A percentile compares a stretch with the other conserved stretches of the same genome.
Evolutionary conservation across 805 yeast genomes (phyloP).

Genomic region (Cyberlindnera nakhonratchasimensis): DNA sequence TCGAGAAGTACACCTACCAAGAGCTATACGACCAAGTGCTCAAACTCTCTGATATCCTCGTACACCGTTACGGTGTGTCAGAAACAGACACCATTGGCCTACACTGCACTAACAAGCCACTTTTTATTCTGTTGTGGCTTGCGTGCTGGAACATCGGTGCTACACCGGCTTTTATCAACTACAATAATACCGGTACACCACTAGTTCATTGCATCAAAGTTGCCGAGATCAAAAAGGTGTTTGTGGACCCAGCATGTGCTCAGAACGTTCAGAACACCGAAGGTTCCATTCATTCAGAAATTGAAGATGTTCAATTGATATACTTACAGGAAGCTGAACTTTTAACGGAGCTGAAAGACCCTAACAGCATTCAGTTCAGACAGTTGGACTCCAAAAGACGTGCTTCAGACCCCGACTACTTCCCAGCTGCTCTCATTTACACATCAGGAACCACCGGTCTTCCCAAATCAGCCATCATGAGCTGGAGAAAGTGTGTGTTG

Average conservation of each 20-base stretch:
- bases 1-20: constrained; percentile 64
- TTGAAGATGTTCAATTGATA: constrained; percentile 42
- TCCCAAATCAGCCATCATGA: constrained; percentile 90
- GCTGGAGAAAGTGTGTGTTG: constrained; percentile 81
- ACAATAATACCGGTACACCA: constrained; percentile 69
- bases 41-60: constrained; percentile 62
- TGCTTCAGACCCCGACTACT: constrained; percentile 51
- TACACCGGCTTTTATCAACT: constrained; percentile 80
- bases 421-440: constrained; percentile 70
- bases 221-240: constrained; percentile 59
- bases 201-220: constrained; percentile 76
- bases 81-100: constrained; percentile 69
- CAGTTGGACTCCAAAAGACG: constrained; percentile 57
- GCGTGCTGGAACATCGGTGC: constrained; percentile 93
- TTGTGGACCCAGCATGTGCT: constrained; percentile 71
- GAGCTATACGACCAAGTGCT: constrained; percentile 66
- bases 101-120: constrained; percentile 78
- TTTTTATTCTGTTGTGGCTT: constrained; percentile 76
- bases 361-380: constrained; percentile 46
- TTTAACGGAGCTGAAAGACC: constrained; percentile 36
- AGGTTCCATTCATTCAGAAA: constrained; percentile 32
- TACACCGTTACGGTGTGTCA: constrained; percentile 57
- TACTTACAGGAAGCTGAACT: constrained; percentile 52
- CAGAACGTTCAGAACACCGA: constrained; percentile 50
- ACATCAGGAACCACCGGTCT: constrained; percentile 95